Evolutionary conservation across 2,329 filamentous ascomycete species (phyloP), one percentile per base, ranked within the genome.

Genomic region (Erysiphe neolycopersici): DNA sequence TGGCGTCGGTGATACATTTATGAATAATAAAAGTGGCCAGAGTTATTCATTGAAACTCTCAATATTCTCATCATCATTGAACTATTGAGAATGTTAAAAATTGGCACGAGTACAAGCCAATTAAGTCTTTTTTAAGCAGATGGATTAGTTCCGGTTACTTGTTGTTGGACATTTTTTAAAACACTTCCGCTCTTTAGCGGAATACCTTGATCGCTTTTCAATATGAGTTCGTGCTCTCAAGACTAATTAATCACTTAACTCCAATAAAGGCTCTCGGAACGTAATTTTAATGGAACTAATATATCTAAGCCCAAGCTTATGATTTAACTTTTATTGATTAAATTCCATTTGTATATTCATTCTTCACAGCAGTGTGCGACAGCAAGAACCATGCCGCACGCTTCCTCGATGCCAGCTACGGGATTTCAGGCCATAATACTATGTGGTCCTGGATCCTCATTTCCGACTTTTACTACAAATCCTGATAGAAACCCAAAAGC

Each of bases 351-450:
- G 22, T 26, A 26, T 6, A 8, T 8, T 26, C 22, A 26, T 10
- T 9, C 26, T 29, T 29, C 26, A 9, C 26, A 35, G 6, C 32
- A n/a, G 11, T 14, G 13, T 14, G 32, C 32, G 32, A 35, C 13
- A 14, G 13, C 13, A 35, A 14, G n/a, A n/a, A 14, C 12, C 6
- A 84, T 85, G 79, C 79, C 79, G 54, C 79, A 84, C 65, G 78
- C 78, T 47, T 69, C 73, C 43, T 68, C 74, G 22, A 74, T 79
- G 63, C 76, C 79, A 53, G 68, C 76, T 46, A 73, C 78, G 46
- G 79, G 79, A 62, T 75, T 89, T 51, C 80, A 87, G 64, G 81
- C 80, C 53, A 62, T 89, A 50, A 82, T 89, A 46, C 68, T 89
- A 42, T 89, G 81, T 57, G 81, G 81, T 3, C 81, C 81, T 19